Conservation (phyloP, 495 filamentous ascomycete species). For the Talaromyces stipitatus region DNA sequence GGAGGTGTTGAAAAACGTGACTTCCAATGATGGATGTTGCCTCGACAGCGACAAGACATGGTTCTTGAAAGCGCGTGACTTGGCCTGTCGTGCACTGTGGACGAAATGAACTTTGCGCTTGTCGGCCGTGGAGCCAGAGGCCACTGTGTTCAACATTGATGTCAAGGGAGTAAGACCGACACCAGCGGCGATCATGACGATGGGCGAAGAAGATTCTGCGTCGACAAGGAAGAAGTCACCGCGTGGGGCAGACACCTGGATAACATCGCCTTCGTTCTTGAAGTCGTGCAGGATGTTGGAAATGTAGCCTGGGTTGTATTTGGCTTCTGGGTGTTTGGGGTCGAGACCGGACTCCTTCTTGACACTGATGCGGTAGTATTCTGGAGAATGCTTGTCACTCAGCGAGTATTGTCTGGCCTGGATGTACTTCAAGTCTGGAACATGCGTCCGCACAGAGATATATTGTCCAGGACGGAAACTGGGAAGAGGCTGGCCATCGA, state of each 20-base stretch:
- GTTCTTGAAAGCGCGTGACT: slow-evolving; percentile 37
- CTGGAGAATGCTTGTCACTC: slow-evolving; percentile 40
- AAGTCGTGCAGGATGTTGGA: slow-evolving; percentile 63
- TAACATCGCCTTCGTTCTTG: slow-evolving; percentile 47
- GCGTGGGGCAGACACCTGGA: slow-evolving; percentile 59
- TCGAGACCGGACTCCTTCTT: slow-evolving; percentile 42
- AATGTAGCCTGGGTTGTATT: slow-evolving; percentile 52
- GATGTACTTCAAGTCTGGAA: slow-evolving; percentile 44
- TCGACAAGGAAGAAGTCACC: slow-evolving; percentile 62
- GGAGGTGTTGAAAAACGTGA: slow-evolving; percentile 29
- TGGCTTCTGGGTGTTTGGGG: slow-evolving; percentile 29
- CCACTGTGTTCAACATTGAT: slow-evolving; percentile 46
- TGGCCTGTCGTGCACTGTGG: slow-evolving; percentile 3
- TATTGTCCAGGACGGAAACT: slow-evolving; percentile 55
- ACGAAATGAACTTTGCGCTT: slow-evolving; percentile 45
- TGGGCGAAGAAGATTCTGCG: slow-evolving; percentile 22
- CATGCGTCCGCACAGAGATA: slow-evolving; percentile 44
- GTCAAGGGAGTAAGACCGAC: slow-evolving; percentile 57
- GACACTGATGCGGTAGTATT: slow-evolving; percentile 55
- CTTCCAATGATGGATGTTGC: slow-evolving; percentile 29
- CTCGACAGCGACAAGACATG: slow-evolving; percentile 41
- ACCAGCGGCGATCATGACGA: slow-evolving; percentile 53
- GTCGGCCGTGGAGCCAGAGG: slow-evolving; percentile 22
- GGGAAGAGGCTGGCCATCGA: slow-evolving; percentile 46
- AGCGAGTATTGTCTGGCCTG: slow-evolving; percentile 60